phyloP scores from a whole-genome alignment of 2,329 filamentous ascomycete species.

The Alternaria sp. region DNA sequence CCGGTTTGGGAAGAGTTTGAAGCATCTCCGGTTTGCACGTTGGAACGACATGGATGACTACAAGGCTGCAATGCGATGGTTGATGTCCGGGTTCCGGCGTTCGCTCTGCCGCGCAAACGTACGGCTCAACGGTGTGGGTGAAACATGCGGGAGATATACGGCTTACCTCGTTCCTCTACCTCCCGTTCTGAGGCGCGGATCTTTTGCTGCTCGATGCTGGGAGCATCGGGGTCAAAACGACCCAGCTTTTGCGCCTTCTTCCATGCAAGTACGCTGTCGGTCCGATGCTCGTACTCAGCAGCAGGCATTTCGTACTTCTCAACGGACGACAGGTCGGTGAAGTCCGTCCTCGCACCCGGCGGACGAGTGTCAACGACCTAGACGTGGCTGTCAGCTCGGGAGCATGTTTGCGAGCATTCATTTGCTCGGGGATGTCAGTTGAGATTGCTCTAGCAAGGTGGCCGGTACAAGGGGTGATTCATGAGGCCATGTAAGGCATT shows the following conservation, averaged over 20 bases:
- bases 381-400: conserved; percentile 26
- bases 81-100: conserved; percentile 8
- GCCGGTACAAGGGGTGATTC: conserved; percentile 22
- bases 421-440: conserved; percentile 20
- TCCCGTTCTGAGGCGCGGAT: conserved; percentile 72
- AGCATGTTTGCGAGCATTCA: conserved; percentile 16
- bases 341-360: conserved; percentile 75
- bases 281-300: conserved; percentile 82
- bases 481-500: conserved; percentile 13
- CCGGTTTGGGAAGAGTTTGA: conserved; percentile 24
- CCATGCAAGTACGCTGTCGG: conserved; percentile 91
- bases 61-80: conserved; percentile 13
- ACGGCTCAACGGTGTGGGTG: conserved; percentile 17
- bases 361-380: conserved; percentile 84
- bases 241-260: conserved; percentile 96
- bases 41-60: conserved; percentile 5
- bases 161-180: conserved; percentile 69
- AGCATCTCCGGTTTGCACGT: conserved; percentile 17
- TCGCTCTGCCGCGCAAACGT: conserved; percentile 20
- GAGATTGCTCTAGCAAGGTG: conserved; percentile 10
- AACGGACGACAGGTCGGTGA: conserved; percentile 79
- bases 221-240: conserved; percentile 87
- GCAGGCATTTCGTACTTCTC: conserved; percentile 91
- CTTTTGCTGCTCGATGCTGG: conserved; percentile 74
- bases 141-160: conserved; percentile 18